Percentiles rank a stretch among this genome's conserved stretches.
Conservation (phyloP, 352 stramenopile genomes). For the Phytophthora brassicae region DNA sequence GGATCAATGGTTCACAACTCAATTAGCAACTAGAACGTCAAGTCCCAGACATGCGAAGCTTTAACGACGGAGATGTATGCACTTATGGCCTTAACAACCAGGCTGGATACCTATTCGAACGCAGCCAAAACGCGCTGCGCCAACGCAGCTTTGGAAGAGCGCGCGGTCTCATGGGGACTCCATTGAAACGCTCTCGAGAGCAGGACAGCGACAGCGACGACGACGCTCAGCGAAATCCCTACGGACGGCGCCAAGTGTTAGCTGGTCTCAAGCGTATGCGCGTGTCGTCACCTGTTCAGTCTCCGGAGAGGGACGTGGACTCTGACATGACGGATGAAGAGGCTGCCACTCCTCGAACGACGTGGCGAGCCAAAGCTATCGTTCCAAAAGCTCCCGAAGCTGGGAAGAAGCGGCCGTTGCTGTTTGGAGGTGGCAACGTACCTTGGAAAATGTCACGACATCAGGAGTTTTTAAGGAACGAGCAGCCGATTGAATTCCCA, state of each 20-base stretch:
- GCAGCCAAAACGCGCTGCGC: slow-evolving; percentile 37
- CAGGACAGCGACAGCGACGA: slow-evolving; percentile 19
- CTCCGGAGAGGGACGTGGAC: slow-evolving; percentile 3
- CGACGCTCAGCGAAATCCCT: not conserved
- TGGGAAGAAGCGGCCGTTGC: slow-evolving; percentile 25
- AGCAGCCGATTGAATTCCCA: slow-evolving; percentile 14
- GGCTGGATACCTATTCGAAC: slow-evolving; percentile 46
- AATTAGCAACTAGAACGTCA: slow-evolving; percentile 16
- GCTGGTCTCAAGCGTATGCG: slow-evolving; percentile 76
- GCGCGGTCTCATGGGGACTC: slow-evolving; percentile 19
- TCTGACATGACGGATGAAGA: slow-evolving; percentile 44
- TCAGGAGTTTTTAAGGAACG: not conserved
- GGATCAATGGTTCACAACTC: slow-evolving; percentile 13
- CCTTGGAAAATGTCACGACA: slow-evolving; percentile 23
- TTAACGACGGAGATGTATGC: slow-evolving; percentile 33
- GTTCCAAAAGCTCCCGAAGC: slow-evolving; percentile 13
- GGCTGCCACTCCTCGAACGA: slow-evolving; percentile 20
- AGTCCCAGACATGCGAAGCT: slow-evolving; percentile 23
- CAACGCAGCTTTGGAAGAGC: slow-evolving; percentile 54
- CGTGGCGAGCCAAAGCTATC: slow-evolving; percentile 28
- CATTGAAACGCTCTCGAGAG: slow-evolving; percentile 48
- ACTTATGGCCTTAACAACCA: slow-evolving; percentile 44
- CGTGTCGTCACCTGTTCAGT: slow-evolving; percentile 35
- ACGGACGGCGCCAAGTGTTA: slow-evolving; percentile 32
- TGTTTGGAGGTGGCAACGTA: slow-evolving; percentile 3